These are phyloP conservation scores for Glarea lozoyensis DNA, from an alignment of 495 filamentous ascomycete genomes.

Conservation along the genomic window DNA sequence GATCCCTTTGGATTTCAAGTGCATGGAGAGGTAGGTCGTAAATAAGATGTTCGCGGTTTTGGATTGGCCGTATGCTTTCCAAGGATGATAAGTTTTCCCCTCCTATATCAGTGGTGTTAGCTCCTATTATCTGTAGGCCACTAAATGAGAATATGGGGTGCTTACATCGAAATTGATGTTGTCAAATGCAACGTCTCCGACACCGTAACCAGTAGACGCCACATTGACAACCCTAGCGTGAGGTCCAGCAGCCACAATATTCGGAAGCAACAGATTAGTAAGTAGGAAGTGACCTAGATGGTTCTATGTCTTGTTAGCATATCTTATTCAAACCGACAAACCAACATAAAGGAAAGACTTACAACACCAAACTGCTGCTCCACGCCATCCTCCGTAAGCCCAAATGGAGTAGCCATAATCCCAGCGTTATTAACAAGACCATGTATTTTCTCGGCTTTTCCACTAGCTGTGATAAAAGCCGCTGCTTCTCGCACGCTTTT, in stretches of 20 bases:
- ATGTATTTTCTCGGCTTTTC: slow-evolving; percentile 1
- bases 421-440: background rate
- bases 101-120: background rate
- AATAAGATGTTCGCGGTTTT: slow-evolving; percentile 52
- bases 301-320: no score
- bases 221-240: slow-evolving; percentile 7
- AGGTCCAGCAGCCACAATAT: background rate
- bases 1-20: slow-evolving; percentile 16
- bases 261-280: slow-evolving; percentile 39
- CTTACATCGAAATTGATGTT: slow-evolving; percentile 2
- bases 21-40: slow-evolving; percentile 31
- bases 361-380: background rate
- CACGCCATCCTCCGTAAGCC: no score
- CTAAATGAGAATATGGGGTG: no score
- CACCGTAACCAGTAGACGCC: background rate
- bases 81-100: slow-evolving; percentile 15
- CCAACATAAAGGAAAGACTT: no score
- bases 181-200: background rate
- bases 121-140: background rate
- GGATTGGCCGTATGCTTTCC: slow-evolving; percentile 41
- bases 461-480: background rate
- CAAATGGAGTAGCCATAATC: background rate
- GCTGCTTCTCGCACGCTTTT: background rate
- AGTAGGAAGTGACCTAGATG: slow-evolving; percentile 50
- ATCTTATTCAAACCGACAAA: no score